Base-by-base conservation (phyloP, 2,329 filamentous ascomycete species). In the Chaetomiaceae sp. region DNA sequence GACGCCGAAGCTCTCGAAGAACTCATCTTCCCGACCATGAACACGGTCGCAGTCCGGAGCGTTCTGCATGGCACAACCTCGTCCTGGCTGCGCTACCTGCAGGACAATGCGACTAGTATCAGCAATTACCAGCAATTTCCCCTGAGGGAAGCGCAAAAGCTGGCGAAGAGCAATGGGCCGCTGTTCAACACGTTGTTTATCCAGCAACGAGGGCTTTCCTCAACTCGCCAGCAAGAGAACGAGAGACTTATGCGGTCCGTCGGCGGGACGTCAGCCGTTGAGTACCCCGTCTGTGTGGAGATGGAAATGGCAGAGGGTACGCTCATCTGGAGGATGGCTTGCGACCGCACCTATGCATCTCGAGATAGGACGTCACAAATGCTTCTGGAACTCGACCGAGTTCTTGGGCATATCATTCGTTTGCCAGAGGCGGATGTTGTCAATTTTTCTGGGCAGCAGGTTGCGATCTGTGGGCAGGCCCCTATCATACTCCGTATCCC, bases 1-100 rank as follows among this genome's bases (percentile, higher is more conserved):
- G 89, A 94, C 52, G 83, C 82, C 9, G 84, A 87, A 41, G 78
- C 80, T 14, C 79, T 82, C 0, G 80, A 87, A 38, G 68, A 80
- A 23, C 69, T 92, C 11, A 76, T 91, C 64, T 96, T 96, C 62
- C 92, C 91, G 0, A 89, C 87, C 0, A 96, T 96, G 88, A 96
- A 95, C 64, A 96, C 91, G 0, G 84, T 96, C 0, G 81, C 86
- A 0, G 75, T 95, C 7, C 79, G 90, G 10, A 79, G 79, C 1
- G 76, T 91, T 2, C 66, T 96, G 2, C 87, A 94, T 61, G 89
- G 89, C 1, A 82, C 77, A 0, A 71, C 79, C 0, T 58, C 67
- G 0, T 77, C 84, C 0, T 84, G 95, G 70, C 70, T 96, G 25
- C 75, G 73, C 11, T 87, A 91, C 63, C 76, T 90, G 58, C 90